A percentile compares a stretch with the other conserved stretches of the same genome.
Evolutionary conservation across 495 filamentous ascomycete genomes (phyloP).

Genomic region (Penicillium macrosclerotiorum): DNA sequence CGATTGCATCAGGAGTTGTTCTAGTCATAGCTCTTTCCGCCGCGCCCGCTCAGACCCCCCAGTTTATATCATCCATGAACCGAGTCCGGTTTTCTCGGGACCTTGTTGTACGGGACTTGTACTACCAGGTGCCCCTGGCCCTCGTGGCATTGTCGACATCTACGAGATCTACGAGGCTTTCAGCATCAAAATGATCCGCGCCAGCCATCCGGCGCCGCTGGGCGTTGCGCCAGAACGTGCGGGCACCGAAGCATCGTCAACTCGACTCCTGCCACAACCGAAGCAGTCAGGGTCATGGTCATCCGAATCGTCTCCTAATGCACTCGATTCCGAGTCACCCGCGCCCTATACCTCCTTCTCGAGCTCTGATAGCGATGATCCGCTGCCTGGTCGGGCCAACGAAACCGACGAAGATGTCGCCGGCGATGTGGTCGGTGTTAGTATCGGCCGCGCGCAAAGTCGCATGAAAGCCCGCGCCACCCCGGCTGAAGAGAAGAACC

Average conservation of each 20-base stretch:
- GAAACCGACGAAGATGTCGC: slow-evolving; percentile 38
- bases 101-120: slow-evolving; percentile 6
- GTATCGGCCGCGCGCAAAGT: slow-evolving; percentile 70
- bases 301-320: slow-evolving; percentile 22
- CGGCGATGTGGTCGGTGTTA: slow-evolving; percentile 72
- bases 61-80: slow-evolving; percentile 14
- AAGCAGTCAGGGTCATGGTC: slow-evolving; percentile 16
- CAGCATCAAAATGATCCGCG: too few relatives aligned
- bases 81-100: background rate
- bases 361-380: slow-evolving; percentile 42
- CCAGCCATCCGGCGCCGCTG: slow-evolving; percentile 6
- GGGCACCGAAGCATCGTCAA: background rate
- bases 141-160: too few relatives aligned
- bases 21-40: too few relatives aligned
- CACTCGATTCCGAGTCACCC: slow-evolving; percentile 20
- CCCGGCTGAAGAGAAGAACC: slow-evolving; percentile 71
- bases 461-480: slow-evolving; percentile 68
- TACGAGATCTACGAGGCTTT: too few relatives aligned
- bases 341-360: slow-evolving; percentile 28
- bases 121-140: slow-evolving; percentile 14
- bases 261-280: background rate
- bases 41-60: too few relatives aligned
- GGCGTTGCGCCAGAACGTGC: slow-evolving; percentile 1
- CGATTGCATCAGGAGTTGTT: background rate
- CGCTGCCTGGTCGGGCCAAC: slow-evolving; percentile 9